Conservation (phyloP, 768 basidiomycete genomes). For the Pulveroboletus ravenelii region DNA sequence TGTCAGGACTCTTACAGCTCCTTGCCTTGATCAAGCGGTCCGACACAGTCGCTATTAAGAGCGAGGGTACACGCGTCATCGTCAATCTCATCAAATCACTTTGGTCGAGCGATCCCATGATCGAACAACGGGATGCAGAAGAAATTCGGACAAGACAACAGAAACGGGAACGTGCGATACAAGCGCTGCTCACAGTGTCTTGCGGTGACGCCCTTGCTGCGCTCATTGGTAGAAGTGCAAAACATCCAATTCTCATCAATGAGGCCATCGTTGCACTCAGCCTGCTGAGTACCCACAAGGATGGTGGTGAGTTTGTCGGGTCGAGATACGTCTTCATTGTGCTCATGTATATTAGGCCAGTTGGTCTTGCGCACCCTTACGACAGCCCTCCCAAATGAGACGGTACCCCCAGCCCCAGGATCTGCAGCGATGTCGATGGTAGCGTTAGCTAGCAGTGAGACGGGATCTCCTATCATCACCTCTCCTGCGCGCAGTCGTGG, state of each 20-base stretch:
- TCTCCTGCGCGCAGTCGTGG: slow-evolving; percentile 37
- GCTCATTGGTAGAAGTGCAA: slow-evolving; percentile 70
- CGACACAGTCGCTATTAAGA: slow-evolving; percentile 76
- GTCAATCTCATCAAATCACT: slow-evolving; percentile 82
- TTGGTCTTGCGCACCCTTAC: slow-evolving; percentile 60
- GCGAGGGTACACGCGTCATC: slow-evolving; percentile 85
- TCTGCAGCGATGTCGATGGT: slow-evolving; percentile 34
- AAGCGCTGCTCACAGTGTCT: slow-evolving; percentile 45
- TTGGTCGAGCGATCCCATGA: slow-evolving; percentile 50
- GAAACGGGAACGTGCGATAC: slow-evolving; percentile 51
- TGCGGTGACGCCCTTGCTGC: slow-evolving; percentile 60
- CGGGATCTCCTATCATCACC: slow-evolving; percentile 44
- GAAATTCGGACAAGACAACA: slow-evolving; percentile 39
- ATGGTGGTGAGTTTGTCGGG: slow-evolving; percentile 50
- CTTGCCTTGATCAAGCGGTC: slow-evolving; percentile 73
- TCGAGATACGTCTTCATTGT: not conserved
- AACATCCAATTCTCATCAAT: slow-evolving; percentile 81
- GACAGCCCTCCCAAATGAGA: slow-evolving; percentile 43
- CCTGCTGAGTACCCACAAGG: slow-evolving; percentile 60
- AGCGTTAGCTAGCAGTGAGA: slow-evolving; percentile 41
- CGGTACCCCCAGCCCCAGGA: slow-evolving; percentile 28
- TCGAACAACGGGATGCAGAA: slow-evolving; percentile 28
- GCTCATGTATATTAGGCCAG: slow-evolving; percentile 41
- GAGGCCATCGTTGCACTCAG: slow-evolving; percentile 85
- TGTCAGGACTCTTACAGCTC: slow-evolving; percentile 61